These are phyloP conservation scores for Chlamydomonas asymmetrica DNA, from an alignment of 139 green algal genomes.

Conservation along the genomic window DNA sequence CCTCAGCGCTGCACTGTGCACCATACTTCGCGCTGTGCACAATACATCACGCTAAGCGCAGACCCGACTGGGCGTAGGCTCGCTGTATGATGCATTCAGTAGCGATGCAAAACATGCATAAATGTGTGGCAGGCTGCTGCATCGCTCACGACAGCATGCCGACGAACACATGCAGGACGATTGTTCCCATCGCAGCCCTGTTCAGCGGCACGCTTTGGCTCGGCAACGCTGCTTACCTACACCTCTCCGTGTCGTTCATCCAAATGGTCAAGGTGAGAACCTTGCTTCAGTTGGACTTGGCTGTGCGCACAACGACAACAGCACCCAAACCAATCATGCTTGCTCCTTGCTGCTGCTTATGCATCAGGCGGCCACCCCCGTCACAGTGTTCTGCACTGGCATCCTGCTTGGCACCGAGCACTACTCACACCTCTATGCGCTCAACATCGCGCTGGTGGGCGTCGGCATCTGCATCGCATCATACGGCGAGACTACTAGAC, in stretches of 20 bases:
- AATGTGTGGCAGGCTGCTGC: background rate
- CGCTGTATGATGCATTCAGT: no score
- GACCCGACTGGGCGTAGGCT: no score
- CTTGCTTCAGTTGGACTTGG: background rate
- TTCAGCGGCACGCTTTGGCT: slow-evolving; percentile 92
- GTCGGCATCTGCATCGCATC: slow-evolving; percentile 72
- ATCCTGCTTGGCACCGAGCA: slow-evolving; percentile 69
- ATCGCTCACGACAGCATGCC: background rate
- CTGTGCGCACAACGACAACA: background rate
- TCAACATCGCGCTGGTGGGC: slow-evolving; percentile 80
- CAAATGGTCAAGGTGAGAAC: slow-evolving; percentile 89
- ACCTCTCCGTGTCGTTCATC: slow-evolving; percentile 94
- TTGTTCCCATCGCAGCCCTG: slow-evolving; percentile 75
- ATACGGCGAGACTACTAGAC: slow-evolving; percentile 56
- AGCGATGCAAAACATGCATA: background rate
- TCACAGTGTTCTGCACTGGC: slow-evolving; percentile 40
- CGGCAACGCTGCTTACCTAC: slow-evolving; percentile 92
- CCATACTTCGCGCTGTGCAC: no score
- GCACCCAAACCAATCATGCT: background rate
- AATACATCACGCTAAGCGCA: background rate
- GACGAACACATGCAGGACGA: background rate
- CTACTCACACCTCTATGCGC: slow-evolving; percentile 35
- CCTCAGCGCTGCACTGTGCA: background rate
- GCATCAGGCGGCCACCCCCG: slow-evolving; percentile 39
- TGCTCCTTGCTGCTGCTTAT: background rate